Evolutionary conservation across 768 basidiomycete species (phyloP), one percentile per base, ranked within the genome.

Genomic region (Boletus rubroflammeus): DNA sequence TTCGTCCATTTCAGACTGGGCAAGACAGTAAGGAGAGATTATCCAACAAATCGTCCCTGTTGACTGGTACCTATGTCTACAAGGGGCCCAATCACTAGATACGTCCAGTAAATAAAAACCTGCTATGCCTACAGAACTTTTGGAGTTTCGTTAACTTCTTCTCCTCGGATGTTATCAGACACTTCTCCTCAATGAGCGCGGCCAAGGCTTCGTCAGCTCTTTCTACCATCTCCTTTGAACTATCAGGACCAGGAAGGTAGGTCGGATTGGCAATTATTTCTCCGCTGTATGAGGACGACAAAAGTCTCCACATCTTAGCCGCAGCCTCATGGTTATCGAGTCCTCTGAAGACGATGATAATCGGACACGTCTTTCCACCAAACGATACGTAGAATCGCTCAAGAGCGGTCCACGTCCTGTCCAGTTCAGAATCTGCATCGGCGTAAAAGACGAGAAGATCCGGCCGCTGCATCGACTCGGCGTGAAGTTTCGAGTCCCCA

Each of bases 401-500:
- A 28, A 67, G 57, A 15, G 43, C 14, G 1, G 42, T 34, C 65
- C 63, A 62, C n/a, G 34, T 58, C 13, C 23, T 32, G 10, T 55
- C 58, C 6, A 31, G 38, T 17, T 47, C 54, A 9, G 51, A 52
- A 31, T 57, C 40, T n/a, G 49, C 55, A 43, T 56, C 45, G 13
- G 60, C 55, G 40, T 50, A 60, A 47, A 67, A 65, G 47, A 67
- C 47, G 15, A 67, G 55, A 29, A 67, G 66, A 47, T 67, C 63
- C 5, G 61, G 51, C 7, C 53, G 60, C 26, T 36, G 53, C 26
- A 28, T 45, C n/a, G 36, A 51, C 45, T 57, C 50, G 2, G 21
- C 3, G 31, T 6, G 31, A 28, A 29, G 45, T 26, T 41, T 51
- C 3, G 53, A 19, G 9, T 52, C 39, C 15, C 54, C 51, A n/a